phyloP scores from a whole-genome alignment of 495 filamentous ascomycete genomes.

The Penicillium mononematosum region DNA sequence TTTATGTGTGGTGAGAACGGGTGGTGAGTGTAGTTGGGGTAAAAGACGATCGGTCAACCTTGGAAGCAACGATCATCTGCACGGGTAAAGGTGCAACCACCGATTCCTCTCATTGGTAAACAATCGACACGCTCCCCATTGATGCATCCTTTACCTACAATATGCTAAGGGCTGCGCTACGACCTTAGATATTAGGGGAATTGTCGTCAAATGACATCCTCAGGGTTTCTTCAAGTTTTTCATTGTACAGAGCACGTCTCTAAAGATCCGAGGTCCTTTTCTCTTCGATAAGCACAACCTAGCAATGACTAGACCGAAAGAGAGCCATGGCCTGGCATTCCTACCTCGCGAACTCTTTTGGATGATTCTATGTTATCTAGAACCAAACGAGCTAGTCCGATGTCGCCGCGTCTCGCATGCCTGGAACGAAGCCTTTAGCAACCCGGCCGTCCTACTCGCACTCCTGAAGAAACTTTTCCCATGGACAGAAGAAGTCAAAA shows the following conservation, averaged over 20 bases:
- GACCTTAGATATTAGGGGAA: background rate
- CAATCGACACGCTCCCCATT: background rate
- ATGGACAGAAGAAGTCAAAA: slow-evolving; percentile 53
- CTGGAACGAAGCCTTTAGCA: slow-evolving; percentile 57
- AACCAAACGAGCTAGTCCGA: slow-evolving; percentile 51
- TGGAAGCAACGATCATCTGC: slow-evolving; percentile 3
- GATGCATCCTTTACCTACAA: background rate
- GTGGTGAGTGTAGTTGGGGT: slow-evolving; percentile 13
- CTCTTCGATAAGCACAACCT: background rate
- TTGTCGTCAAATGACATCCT: background rate
- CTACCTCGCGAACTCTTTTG: slow-evolving; percentile 47
- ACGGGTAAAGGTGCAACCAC: slow-evolving; percentile 1
- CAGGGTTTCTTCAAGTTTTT: background rate
- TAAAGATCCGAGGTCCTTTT: background rate
- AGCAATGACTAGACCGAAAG: slow-evolving; percentile 8
- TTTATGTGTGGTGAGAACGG: slow-evolving; percentile 3
- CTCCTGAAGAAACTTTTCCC: slow-evolving; percentile 55
- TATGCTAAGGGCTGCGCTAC: background rate
- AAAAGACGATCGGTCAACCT: background rate
- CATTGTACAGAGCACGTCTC: background rate
- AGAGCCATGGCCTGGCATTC: slow-evolving; percentile 26
- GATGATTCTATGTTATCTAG: slow-evolving; percentile 42
- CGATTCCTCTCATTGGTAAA: background rate
- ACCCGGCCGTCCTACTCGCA: slow-evolving; percentile 42
- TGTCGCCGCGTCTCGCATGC: slow-evolving; percentile 54